Evolutionary conservation across 2,329 filamentous ascomycete species (phyloP), one percentile per base, ranked within the genome.

Genomic region (Aspergillus texensis): DNA sequence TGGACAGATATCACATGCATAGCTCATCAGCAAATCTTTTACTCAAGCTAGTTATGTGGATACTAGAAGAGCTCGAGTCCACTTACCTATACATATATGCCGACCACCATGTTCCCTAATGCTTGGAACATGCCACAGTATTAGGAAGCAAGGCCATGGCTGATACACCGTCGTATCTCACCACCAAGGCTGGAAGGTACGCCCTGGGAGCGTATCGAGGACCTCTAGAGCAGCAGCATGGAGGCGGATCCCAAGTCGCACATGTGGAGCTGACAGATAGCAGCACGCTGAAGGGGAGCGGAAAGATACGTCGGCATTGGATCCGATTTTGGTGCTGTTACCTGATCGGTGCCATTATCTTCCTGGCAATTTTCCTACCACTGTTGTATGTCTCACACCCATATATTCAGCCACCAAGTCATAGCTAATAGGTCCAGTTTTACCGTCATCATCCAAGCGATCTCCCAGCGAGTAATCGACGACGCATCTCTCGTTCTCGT

Each of bases 391-490:
- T 21, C 9, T 43, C 41, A 21, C 41, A 11, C 8, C 8, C 3
- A n/a, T 21, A 4, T 43, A 10, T 21, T 9, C 8, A 43, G 2
- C 19, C 19, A 14, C 10, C 8, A 21, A 21, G 4, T 43, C 19
- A 43, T 43, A 43, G 41, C 41, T 43, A 6, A 43, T 43, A 21
- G 4, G 21, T 28, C 12, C 48, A 84, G 83, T 34, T 84, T 84
- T 72, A 72, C 77, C 24, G 75, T 83, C 21, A 79, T 81, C 9
- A 75, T 84, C 32, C 83, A 82, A 1, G 78, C 77, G n/a, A 78
- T 84, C 36, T 78, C 82, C 1, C 81, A 83, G 64, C 68, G 72
- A 32, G 80, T 84, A 24, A 77, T 85, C 61, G 75, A 80, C 32
- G 67, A 76, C 24, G 79, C 82, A 30, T 67, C 74, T 8, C 70